A percentile compares a stretch with the other conserved stretches of the same genome.
Evolutionary conservation across 2,329 filamentous ascomycete genomes (phyloP).

Genomic region (Cordyceps fumosorosea): DNA sequence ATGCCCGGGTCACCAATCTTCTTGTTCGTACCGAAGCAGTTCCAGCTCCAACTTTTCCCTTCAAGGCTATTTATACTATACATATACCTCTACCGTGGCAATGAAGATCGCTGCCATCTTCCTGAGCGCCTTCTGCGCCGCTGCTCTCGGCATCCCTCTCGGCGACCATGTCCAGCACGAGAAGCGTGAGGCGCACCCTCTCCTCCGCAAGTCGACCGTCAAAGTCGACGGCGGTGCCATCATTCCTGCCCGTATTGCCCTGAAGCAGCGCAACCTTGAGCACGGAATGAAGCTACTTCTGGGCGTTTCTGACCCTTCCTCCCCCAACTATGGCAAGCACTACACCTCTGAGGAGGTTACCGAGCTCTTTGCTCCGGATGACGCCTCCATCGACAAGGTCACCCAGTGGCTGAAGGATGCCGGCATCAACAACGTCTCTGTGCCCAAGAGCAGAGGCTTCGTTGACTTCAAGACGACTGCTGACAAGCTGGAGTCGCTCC

Average conservation of each 20-base stretch:
- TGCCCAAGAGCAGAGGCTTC: constrained; percentile 43
- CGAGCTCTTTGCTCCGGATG: not conserved
- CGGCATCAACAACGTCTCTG: constrained; percentile 44
- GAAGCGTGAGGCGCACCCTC: not conserved
- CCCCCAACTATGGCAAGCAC: constrained; percentile 16
- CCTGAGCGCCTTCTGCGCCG: constrained; percentile 2
- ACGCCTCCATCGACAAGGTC: constrained; percentile 39
- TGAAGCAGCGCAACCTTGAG: not conserved
- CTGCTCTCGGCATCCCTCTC: not conserved
- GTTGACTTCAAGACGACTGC: constrained; percentile 14
- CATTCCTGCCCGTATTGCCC: not conserved
- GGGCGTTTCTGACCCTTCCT: not conserved
- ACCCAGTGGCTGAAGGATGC: constrained; percentile 44
- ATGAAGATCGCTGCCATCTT: constrained; percentile 8
- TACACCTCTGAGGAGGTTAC: not conserved
- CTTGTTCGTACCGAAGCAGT: no score
- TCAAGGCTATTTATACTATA: no score
- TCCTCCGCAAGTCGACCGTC: not conserved
- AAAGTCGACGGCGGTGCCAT: no score
- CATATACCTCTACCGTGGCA: not conserved
- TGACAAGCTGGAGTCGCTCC: constrained; percentile 31
- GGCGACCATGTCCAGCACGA: constrained; percentile 5
- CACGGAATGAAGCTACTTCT: not conserved
- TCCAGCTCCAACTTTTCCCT: no score
- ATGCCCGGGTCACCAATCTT: no score